Base-by-base conservation (phyloP, 495 filamentous ascomycete species). In the Oidiodendron maius region DNA sequence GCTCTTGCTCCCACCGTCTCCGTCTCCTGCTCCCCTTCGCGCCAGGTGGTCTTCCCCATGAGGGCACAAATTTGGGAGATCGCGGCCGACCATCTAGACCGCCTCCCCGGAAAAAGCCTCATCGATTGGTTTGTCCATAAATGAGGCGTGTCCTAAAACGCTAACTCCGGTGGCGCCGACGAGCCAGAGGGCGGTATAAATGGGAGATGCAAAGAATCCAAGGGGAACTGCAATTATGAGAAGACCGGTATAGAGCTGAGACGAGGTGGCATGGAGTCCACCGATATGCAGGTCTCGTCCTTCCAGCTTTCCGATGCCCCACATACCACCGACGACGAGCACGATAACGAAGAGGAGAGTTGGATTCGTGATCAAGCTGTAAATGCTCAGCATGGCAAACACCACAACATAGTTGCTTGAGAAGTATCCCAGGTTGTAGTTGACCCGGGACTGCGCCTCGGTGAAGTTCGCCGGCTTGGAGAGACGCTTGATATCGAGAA, bases 31-130 rank as follows among this genome's bases (percentile, higher is more conserved):
- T 80, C 74, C 80, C 78, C 70, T 57, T 76, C 80, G 78, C 83
- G 84, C 86, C 86, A 79, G 87, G 84, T 91, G 89, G 89, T 95
- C 90, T 95, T 95, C 89, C 90, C 90, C 88, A 86, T 84, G 71
- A 81, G 87, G 86, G 87, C 87, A 82, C 83, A 86, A 76, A 75
- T 80, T 89, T 81, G 83, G 89, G 90, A 95, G 88, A 80, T 94
- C 87, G 90, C 89, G 89, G 90, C 87, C 91, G 90, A 95, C 90
- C 90, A 91, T 80, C 83, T 96, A 97, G 87, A 96, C 91, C 91
- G 90, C 93, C 91, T 97, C 94, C 93, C 95, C 93, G 79, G 94
- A 98, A 96, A 98, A 98, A 98, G 91, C 90, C 90, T 91, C 91
- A 81, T 96, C 93, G 76, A 97, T 96, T 30, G 91, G 91, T 77